A percentile compares a stretch with the other conserved stretches of the same genome.
phyloP scores from a whole-genome alignment of 441 rosid genomes.

The Eruca vesicaria region DNA sequence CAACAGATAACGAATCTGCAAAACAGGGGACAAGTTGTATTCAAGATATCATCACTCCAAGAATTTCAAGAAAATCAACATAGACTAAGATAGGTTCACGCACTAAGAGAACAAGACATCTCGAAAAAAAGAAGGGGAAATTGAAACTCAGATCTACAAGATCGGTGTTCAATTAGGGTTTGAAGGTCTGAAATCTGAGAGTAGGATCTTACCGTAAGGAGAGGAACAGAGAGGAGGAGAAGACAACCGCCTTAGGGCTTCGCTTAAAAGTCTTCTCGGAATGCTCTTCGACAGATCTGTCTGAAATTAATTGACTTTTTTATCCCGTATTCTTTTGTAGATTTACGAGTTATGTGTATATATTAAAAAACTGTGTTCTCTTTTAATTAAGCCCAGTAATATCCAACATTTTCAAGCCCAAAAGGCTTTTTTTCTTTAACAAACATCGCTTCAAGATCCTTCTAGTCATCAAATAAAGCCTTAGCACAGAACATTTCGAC shows the following conservation, averaged over 20 bases:
- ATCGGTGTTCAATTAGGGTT: background rate
- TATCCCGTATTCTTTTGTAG: background rate
- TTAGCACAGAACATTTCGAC: no score
- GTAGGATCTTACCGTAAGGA: conserved; percentile 14
- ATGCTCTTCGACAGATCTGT: background rate
- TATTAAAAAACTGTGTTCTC: background rate
- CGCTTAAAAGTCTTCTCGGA: background rate
- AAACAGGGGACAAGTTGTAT: background rate
- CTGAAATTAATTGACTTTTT: background rate
- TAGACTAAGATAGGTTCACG: background rate
- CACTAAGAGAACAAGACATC: background rate
- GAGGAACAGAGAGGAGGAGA: background rate
- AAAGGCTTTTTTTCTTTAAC: no score
- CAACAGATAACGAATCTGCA: conserved; percentile 19
- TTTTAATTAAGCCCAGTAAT: no score
- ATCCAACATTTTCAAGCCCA: no score
- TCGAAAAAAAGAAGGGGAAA: background rate
- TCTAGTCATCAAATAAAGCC: no score
- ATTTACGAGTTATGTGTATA: background rate
- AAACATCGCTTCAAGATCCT: no score
- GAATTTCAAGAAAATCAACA: background rate
- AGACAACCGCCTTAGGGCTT: conserved; percentile 22
- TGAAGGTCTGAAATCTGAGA: conserved; percentile 10
- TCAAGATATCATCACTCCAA: background rate
- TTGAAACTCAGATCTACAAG: background rate